Evolutionary conservation across 192 early-diverging fungal genomes (phyloP), one percentile per base, ranked within the genome.

Genomic region (Chytriomyces confervae): DNA sequence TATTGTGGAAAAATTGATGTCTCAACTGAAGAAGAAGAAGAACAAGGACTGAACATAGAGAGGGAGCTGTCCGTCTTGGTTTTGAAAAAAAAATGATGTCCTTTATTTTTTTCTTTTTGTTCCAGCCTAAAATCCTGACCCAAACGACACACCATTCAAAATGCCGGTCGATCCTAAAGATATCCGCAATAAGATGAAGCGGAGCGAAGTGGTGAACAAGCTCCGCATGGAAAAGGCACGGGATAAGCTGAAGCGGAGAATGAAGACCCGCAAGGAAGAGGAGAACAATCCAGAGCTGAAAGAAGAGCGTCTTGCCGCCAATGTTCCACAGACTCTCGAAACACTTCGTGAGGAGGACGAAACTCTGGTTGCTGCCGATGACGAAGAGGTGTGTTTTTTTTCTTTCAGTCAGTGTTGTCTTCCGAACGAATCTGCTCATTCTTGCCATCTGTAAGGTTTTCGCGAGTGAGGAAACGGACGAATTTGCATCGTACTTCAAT

Each of bases 341-440:
- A 97, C 91, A 79, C 92, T 93, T 18, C 83, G 96, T 68, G 98
- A 99, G 81, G 89, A 86, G 63, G 96, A 99, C 78, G 96, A 97
- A 51, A 97, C 96, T 1, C 89, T 97, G 45, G 94, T 90, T 13
- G 85, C 70, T 10, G 83, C 82, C 51, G 84, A 88, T 45, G 89
- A 87, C n/a, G 89, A 89, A 69, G 87, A 81, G 49, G 50, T 67
- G 47, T 20, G 18, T n/a, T 13, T 50, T 7, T 23, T 44, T 72
- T n/a, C 70, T 57, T 48, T 13, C 50, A 43, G 45, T 18, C 5
- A 63, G 23, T 20, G 66, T 46, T 46, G 23, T 36, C 46, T 29
- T 18, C 2, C n/a, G 13, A 79, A 46, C n/a, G 49, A 77, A 75
- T 0, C 60, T 79, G 8, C 13, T 36, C 36, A 36, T 36, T 36